Percentiles rank a stretch among this genome's conserved stretches.
These are phyloP conservation scores for Metschnikowia corniflorae DNA, from an alignment of 805 yeast species.

Conservation along the genomic window DNA sequence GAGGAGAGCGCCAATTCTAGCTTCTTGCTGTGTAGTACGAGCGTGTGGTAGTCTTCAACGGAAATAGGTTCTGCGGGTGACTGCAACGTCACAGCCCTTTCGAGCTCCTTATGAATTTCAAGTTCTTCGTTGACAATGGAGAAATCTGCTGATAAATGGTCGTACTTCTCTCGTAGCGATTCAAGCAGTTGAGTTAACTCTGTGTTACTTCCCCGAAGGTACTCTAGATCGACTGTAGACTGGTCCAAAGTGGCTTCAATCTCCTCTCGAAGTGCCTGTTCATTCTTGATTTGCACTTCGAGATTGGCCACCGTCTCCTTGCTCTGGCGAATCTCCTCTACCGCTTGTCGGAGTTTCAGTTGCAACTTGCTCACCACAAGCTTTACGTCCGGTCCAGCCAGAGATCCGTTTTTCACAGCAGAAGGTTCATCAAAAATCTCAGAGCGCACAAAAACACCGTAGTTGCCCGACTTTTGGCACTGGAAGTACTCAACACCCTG, in stretches of 20 bases:
- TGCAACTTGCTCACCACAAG: slow-evolving; percentile 43
- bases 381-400: slow-evolving; percentile 13
- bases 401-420: not conserved
- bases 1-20: slow-evolving; percentile 42
- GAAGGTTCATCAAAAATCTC: slow-evolving; percentile 19
- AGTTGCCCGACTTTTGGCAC: slow-evolving; percentile 26
- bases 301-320: slow-evolving; percentile 18
- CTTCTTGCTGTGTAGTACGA: slow-evolving; percentile 32
- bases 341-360: slow-evolving; percentile 37
- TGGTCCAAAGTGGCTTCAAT: slow-evolving; percentile 28
- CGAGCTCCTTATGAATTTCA: slow-evolving; percentile 36
- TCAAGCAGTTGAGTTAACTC: slow-evolving; percentile 24
- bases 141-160: slow-evolving; percentile 28
- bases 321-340: slow-evolving; percentile 23
- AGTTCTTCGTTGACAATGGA: slow-evolving; percentile 34
- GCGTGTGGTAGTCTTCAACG: slow-evolving; percentile 18
- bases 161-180: slow-evolving; percentile 27
- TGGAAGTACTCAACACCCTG: slow-evolving; percentile 43
- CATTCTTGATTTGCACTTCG: slow-evolving; percentile 10
- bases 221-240: slow-evolving; percentile 43
- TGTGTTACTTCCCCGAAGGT: slow-evolving; percentile 32
- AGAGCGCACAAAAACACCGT: slow-evolving; percentile 52
- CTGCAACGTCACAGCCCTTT: slow-evolving; percentile 25
- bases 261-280: slow-evolving; percentile 1
- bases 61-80: slow-evolving; percentile 13